Evolutionary conservation across 2,329 filamentous ascomycete species (phyloP).

Genomic region (Phaeosphaeriaceae sp.): DNA sequence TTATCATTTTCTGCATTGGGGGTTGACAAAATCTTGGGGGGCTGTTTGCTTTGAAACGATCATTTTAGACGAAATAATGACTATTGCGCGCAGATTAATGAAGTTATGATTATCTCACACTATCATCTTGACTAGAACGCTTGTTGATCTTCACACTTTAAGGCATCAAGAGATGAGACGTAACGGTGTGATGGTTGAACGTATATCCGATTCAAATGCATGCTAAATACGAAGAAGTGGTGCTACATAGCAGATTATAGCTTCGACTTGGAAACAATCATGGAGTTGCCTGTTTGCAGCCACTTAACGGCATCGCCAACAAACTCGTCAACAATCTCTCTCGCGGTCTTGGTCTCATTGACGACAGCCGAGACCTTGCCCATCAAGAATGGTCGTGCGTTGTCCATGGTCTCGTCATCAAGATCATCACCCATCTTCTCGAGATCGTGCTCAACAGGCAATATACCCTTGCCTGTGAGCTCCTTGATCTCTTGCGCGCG

Average conservation of each 20-base stretch:
- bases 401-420: constrained; percentile 87
- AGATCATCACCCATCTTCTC: constrained; percentile 74
- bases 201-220: background rate
- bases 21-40: background rate
- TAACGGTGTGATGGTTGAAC: background rate
- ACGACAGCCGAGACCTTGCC: constrained; percentile 94
- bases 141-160: background rate
- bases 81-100: background rate
- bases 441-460: constrained; percentile 93
- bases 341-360: constrained; percentile 89
- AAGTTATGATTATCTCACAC: background rate
- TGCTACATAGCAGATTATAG: constrained; percentile 23
- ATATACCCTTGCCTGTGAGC: constrained; percentile 84
- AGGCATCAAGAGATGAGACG: background rate
- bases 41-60: background rate
- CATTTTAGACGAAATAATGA: background rate
- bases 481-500: constrained; percentile 89
- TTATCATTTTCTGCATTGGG: constrained; percentile 1
- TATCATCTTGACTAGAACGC: background rate
- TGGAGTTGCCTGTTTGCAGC: constrained; percentile 71
- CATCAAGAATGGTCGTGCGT: constrained; percentile 92
- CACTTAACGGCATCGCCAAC: constrained; percentile 78
- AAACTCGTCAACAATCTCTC: constrained; percentile 93
- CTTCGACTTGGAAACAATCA: constrained; percentile 56
- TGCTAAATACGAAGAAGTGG: background rate